These are phyloP conservation scores for Exserohilum turcica DNA, from an alignment of 2,329 filamentous ascomycete species.

Conservation along the genomic window DNA sequence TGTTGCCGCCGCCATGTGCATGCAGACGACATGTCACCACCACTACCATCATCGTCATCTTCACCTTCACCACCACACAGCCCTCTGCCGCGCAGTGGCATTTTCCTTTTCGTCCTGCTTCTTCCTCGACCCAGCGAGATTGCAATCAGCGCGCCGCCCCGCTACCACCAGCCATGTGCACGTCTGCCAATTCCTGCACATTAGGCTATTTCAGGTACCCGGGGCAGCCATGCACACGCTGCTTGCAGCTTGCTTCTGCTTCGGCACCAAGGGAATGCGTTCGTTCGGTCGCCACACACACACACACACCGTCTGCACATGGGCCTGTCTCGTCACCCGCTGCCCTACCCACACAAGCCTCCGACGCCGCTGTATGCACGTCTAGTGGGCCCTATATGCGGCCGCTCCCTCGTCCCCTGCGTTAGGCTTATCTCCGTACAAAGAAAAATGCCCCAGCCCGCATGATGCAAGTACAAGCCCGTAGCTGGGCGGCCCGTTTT, in stretches of 20 bases:
- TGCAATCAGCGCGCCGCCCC: neutral
- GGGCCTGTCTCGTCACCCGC: slow-evolving; percentile 1
- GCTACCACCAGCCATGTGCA: neutral
- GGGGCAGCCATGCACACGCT: neutral
- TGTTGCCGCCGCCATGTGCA: neutral
- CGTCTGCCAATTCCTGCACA: neutral
- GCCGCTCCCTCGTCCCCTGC: slow-evolving; percentile 1
- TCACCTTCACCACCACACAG: no score
- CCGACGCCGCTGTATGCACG: slow-evolving; percentile 4
- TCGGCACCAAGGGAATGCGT: neutral
- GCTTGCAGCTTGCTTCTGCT: no score
- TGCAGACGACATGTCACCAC: neutral
- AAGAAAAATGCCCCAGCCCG: neutral
- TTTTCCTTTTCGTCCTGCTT: neutral
- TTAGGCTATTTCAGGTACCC: slow-evolving; percentile 4
- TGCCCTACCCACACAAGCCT: slow-evolving; percentile 2
- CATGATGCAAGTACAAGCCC: neutral
- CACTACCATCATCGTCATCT: no score
- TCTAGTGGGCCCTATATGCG: slow-evolving; percentile 5
- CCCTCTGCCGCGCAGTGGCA: no score
- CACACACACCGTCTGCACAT: neutral
- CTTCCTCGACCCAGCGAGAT: neutral
- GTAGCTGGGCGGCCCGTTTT: neutral
- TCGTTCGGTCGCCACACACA: neutral
- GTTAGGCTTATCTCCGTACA: slow-evolving; percentile 2